Percentiles rank a stretch among this genome's conserved stretches.
Evolutionary conservation across 208 protist genomes (phyloP).

Genomic region (Crithidia acanthocephali): DNA sequence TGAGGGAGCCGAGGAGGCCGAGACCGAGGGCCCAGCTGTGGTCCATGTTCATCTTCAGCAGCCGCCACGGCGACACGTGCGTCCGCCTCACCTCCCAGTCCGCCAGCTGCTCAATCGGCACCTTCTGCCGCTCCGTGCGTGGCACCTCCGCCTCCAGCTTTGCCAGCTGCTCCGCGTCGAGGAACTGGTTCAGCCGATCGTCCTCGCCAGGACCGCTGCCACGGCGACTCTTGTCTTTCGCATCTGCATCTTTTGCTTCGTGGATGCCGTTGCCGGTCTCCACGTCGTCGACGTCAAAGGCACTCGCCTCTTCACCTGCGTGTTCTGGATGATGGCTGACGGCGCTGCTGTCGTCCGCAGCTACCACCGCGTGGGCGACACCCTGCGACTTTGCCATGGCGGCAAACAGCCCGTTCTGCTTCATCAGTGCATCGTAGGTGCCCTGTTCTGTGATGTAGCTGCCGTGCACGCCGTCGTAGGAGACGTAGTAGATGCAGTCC

Average conservation of each 20-base stretch:
- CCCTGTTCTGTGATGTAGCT: conserved; percentile 63
- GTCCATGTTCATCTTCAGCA: conserved; percentile 49
- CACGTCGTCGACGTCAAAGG: not conserved
- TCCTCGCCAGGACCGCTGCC: not conserved
- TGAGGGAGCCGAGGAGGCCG: conserved; percentile 56
- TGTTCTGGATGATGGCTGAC: too few species aligned
- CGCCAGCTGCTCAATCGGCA: conserved; percentile 61
- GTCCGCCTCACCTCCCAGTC: conserved; percentile 59
- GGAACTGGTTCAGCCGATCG: conserved; percentile 35
- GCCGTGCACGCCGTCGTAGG: conserved; percentile 58
- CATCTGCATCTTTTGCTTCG: too few species aligned
- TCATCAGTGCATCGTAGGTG: conserved; percentile 67
- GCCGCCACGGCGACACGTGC: conserved; percentile 43
- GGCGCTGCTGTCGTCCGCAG: not conserved
- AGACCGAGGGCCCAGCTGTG: conserved; percentile 44
- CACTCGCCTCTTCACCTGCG: too few species aligned
- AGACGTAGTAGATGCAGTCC: conserved; percentile 88
- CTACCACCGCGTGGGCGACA: not conserved
- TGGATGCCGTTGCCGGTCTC: not conserved
- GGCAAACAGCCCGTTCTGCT: conserved; percentile 52
- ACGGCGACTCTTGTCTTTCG: not conserved
- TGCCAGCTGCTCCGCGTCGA: conserved; percentile 52
- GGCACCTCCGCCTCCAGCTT: conserved; percentile 51
- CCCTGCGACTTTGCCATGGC: conserved; percentile 75
- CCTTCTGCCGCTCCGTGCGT: conserved; percentile 54